These are phyloP conservation scores for Colletotrichum theobromicola DNA, from an alignment of 2,329 filamentous ascomycete genomes.

Conservation along the genomic window DNA sequence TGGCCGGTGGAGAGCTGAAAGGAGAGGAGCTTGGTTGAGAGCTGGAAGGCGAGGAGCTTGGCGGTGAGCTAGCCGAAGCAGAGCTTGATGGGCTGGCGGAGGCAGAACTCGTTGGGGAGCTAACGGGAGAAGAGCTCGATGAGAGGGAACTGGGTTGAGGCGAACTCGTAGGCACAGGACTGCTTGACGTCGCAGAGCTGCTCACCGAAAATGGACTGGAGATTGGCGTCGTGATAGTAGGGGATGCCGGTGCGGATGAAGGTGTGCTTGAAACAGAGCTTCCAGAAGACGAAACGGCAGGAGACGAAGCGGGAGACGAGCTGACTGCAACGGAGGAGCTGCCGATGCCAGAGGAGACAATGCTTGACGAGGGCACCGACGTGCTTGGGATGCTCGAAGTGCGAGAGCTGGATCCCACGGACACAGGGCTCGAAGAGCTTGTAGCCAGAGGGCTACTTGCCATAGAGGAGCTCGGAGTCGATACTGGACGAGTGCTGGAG, in stretches of 20 bases:
- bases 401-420: neutral
- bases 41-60: neutral
- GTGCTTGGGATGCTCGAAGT: neutral
- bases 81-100: neutral
- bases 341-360: neutral
- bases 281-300: neutral
- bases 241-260: neutral
- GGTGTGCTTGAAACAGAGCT: too few relatives aligned
- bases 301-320: neutral
- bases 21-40: neutral
- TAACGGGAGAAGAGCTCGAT: neutral
- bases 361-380: neutral
- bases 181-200: neutral
- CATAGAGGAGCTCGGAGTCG: neutral
- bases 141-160: neutral
- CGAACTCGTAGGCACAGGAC: neutral
- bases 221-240: neutral
- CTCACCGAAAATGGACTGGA: neutral
- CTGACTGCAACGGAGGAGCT: neutral
- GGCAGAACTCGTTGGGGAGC: neutral
- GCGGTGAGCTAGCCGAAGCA: too few relatives aligned
- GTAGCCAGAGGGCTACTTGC: neutral
- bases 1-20: neutral
- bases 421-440: neutral
- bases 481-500: neutral